Base-by-base conservation (phyloP, 2,329 filamentous ascomycete species). In the Aureobasidium sp. region DNA sequence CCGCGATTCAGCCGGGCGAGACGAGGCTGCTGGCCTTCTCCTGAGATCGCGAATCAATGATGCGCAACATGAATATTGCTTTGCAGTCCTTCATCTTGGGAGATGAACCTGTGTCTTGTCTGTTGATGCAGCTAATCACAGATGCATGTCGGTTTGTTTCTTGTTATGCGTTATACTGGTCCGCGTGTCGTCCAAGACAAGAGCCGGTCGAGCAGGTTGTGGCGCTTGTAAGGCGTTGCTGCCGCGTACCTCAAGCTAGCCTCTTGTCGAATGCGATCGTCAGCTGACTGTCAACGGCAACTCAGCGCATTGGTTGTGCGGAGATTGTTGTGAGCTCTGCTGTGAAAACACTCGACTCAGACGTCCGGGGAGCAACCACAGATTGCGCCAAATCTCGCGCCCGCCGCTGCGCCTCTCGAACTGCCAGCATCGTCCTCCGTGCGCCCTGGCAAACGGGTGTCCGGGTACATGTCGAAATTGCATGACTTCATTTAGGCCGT, bases 1-100 rank as follows among this genome's bases (percentile, higher is more conserved):
- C 57, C 57, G 57, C n/a, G 27, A 52, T 12, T 61, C 57, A 61
- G 10, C 57, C 47, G 57, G 42, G 46, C 57, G 56, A 59, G 56
- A 59, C 44, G 23, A 59, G 56, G 44, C 44, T 12, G 12, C 39
- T n/a, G 3, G 29, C 34, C 20, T 41, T 34, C 56, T 50, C 56
- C 56, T 59, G 56, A 59, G 26, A 29, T 59, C 10, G 34, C 9
- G 12, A 41, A 50, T 59, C 56, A 59, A 26, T 46, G 6, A 47
- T 58, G 55, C 29, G 41, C 42, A 47, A 46, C 55, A 47, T 47
- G 55, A 37, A 27, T 47, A 58, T 58, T 58, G 32, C 41, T n/a
- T 47, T n/a, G 42, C 37, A 20, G 29, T 37, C 55, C 55, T 58
- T 58, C 55, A 58, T 58, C 41, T 57, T 26, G 13, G 3, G 20